Evolutionary conservation across 306 rosid species (phyloP).

Genomic region (Quercus ilex): DNA sequence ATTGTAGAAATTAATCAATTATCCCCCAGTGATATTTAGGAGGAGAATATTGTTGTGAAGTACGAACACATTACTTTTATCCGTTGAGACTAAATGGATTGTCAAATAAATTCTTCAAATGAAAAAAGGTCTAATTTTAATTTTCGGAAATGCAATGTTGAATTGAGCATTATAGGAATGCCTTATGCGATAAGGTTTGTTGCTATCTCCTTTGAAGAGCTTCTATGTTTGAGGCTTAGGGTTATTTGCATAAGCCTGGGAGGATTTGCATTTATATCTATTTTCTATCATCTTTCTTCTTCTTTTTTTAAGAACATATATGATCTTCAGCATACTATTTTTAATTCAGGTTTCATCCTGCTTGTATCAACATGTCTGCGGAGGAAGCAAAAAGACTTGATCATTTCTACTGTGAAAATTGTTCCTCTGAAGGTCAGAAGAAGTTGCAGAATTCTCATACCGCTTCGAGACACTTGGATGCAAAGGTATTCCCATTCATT

Average conservation of each 20-base stretch:
- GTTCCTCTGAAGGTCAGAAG: conserved; percentile 88
- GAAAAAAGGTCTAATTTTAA: background rate
- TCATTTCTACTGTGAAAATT: conserved; percentile 85
- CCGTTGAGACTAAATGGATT: background rate
- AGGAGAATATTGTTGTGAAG: background rate
- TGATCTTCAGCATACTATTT: conserved; percentile 38
- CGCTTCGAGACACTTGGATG: conserved; percentile 60
- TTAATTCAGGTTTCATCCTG: conserved; percentile 98
- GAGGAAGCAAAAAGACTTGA: conserved; percentile 93
- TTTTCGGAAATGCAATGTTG: background rate
- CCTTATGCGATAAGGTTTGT: background rate
- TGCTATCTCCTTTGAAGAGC: background rate
- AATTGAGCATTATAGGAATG: background rate
- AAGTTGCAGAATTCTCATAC: conserved; percentile 79
- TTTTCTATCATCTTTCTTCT: background rate
- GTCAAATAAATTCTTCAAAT: background rate
- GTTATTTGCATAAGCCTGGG: background rate
- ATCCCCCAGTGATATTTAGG: background rate
- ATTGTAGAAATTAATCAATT: background rate
- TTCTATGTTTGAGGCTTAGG: background rate
- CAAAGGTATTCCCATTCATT: conserved; percentile 56
- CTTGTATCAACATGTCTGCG: conserved; percentile 94
- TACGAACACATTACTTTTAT: background rate
- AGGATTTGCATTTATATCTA: background rate
- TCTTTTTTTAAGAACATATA: conserved; percentile 11